Evolutionary conservation across 2,329 filamentous ascomycete genomes (phyloP).

Genomic region (Triangularia verruculosa): DNA sequence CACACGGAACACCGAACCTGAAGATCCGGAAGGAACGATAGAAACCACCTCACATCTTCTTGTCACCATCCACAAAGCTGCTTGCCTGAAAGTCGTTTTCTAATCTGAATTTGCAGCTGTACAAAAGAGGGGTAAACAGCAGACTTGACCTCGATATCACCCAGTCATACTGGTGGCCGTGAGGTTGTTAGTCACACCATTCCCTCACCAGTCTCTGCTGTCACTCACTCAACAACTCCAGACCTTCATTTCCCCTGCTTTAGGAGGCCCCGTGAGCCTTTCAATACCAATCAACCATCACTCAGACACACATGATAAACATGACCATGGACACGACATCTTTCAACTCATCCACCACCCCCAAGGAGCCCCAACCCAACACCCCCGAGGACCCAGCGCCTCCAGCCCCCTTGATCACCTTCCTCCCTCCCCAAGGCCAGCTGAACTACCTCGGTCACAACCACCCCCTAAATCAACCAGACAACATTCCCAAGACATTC

Average conservation of each 20-base stretch:
- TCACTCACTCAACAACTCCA: neutral
- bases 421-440: slow-evolving; percentile 43
- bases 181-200: neutral
- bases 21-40: neutral
- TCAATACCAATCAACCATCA: no score
- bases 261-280: no score
- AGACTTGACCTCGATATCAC: neutral
- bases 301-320: neutral
- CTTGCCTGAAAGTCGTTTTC: neutral
- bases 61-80: neutral
- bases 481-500: slow-evolving; percentile 53
- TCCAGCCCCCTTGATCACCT: slow-evolving; percentile 46
- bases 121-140: neutral
- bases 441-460: slow-evolving; percentile 45
- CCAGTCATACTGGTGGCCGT: neutral
- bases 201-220: neutral
- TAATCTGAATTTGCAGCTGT: neutral
- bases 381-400: neutral
- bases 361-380: neutral
- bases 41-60: neutral
- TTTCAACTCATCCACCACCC: neutral
- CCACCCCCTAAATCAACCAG: slow-evolving; percentile 41
- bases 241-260: neutral
- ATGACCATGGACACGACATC: neutral
- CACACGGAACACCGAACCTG: neutral